Evolutionary conservation across 1,284 basidiomycete species (phyloP), one percentile per base, ranked within the genome.

Genomic region (Apiotrichum veenhuisii): DNA sequence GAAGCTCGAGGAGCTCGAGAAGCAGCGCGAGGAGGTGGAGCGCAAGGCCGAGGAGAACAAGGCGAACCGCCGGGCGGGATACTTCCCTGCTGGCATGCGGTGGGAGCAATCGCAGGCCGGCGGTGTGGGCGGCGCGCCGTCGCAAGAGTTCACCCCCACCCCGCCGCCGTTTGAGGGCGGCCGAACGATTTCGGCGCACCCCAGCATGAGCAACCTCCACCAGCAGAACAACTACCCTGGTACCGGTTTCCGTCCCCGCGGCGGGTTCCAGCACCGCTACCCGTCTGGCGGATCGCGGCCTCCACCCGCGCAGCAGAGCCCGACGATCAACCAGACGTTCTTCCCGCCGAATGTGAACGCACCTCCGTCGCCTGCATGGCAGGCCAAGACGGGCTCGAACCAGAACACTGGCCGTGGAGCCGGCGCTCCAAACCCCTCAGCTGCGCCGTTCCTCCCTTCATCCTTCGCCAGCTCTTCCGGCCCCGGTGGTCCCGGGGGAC

Each of bases 1-100:
- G 46, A 59, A 64, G 40, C 54, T 76, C 11, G 70, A 73, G 33
- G 73, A 75, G n/a, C 61, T 77, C 15, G 70, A 72, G 47, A 57
- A 52, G 27, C 65, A 71, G 59, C 51, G 63, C 14, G 66, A 70
- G 46, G 72, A 76, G 42, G 61, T 65, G 1, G 72, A 71, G 47
- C 65, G 68, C 52, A 64, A 65, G 46, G 67, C 65, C n/a, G 74
- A 74, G 26, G 67, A 71, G 50, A 65, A 66, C 18, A 59, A 59
- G 46, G 50, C 58, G 23, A 56, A 59, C 44, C 62, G 64, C 2
- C 42, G 58, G 15, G 50, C 59, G 23, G 62, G 62, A 1, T 63
- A 60, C 55, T 60, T 53, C 40, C 56, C 62, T 30, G 5, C 30
- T 2, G 58, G 48, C 3, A 23, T 52, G 36, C 44, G 43, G 2